phyloP scores from a whole-genome alignment of 1,139 yeast species.

The Pichia sp. region DNA sequence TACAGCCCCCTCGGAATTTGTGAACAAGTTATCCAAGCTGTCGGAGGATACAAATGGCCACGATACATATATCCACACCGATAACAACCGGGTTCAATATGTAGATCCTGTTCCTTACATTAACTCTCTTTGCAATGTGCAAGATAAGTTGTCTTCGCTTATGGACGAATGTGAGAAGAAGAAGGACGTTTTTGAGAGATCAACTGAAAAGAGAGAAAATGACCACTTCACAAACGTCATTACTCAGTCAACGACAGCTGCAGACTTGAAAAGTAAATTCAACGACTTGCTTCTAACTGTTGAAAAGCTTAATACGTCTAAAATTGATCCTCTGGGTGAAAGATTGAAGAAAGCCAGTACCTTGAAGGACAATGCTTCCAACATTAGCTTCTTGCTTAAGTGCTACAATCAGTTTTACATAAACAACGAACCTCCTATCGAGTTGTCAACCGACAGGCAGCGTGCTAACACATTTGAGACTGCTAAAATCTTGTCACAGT shows the following conservation, averaged over 20 bases:
- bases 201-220: slow-evolving; percentile 59
- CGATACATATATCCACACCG: slow-evolving; percentile 10
- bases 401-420: slow-evolving; percentile 74
- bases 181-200: slow-evolving; percentile 46
- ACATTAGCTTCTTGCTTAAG: slow-evolving; percentile 68
- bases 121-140: slow-evolving; percentile 83
- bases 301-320: slow-evolving; percentile 48
- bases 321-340: slow-evolving; percentile 72
- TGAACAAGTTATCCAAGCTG: slow-evolving; percentile 70
- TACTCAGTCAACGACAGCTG: slow-evolving; percentile 44
- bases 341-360: slow-evolving; percentile 70
- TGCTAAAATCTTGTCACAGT: slow-evolving; percentile 64
- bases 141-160: slow-evolving; percentile 62
- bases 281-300: slow-evolving; percentile 57
- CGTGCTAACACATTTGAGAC: slow-evolving; percentile 49
- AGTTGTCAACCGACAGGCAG: slow-evolving; percentile 40
- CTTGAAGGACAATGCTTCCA: slow-evolving; percentile 69
- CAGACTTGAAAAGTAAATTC: slow-evolving; percentile 39
- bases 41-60: slow-evolving; percentile 25
- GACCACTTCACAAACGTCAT: slow-evolving; percentile 66
- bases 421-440: slow-evolving; percentile 53
- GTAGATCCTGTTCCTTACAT: slow-evolving; percentile 93
- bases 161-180: slow-evolving; percentile 49
- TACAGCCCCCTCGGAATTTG: slow-evolving; percentile 46
- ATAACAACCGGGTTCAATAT: slow-evolving; percentile 31